These are phyloP conservation scores for Thuja plicata DNA, from an alignment of 83 land plant species.

Conservation along the genomic window DNA sequence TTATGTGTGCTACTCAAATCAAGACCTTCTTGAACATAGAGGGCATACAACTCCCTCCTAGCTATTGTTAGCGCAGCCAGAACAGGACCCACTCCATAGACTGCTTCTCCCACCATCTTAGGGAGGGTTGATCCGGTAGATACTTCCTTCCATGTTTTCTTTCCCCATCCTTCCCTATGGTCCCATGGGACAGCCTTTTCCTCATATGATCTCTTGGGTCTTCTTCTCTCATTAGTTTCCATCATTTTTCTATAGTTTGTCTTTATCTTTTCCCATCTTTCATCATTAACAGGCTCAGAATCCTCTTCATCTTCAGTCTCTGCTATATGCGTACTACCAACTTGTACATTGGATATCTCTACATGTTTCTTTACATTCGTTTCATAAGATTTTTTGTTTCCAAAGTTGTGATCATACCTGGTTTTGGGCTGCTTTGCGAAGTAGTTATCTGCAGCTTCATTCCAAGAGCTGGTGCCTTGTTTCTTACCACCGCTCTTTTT, in stretches of 20 bases:
- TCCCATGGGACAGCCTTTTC: constrained; percentile 38
- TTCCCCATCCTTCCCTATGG: constrained; percentile 61
- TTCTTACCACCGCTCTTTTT: not conserved
- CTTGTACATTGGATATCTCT: not conserved
- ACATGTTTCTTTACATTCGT: not conserved
- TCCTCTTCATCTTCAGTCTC: constrained; percentile 19
- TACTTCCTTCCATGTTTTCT: constrained; percentile 50
- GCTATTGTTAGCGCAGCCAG: constrained; percentile 73
- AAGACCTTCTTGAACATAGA: constrained; percentile 87
- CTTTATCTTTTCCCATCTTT: constrained; percentile 59
- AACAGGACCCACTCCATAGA: constrained; percentile 95
- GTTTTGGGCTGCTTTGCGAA: constrained; percentile 5
- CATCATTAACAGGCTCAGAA: constrained; percentile 35
- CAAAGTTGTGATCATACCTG: not conserved
- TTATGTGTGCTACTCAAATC: constrained; percentile 58
- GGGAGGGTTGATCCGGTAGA: constrained; percentile 58
- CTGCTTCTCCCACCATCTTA: constrained; percentile 72
- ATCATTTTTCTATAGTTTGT: constrained; percentile 18
- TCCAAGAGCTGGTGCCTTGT: not conserved
- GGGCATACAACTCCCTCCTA: constrained; percentile 74
- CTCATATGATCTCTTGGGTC: constrained; percentile 15
- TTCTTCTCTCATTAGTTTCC: constrained; percentile 13
- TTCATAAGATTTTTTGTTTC: not conserved
- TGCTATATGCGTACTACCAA: not conserved
- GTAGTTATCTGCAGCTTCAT: constrained; percentile 8